Evolutionary conservation across 2,329 filamentous ascomycete species (phyloP), one percentile per base, ranked within the genome.

Genomic region (Fusarium dlaminii): DNA sequence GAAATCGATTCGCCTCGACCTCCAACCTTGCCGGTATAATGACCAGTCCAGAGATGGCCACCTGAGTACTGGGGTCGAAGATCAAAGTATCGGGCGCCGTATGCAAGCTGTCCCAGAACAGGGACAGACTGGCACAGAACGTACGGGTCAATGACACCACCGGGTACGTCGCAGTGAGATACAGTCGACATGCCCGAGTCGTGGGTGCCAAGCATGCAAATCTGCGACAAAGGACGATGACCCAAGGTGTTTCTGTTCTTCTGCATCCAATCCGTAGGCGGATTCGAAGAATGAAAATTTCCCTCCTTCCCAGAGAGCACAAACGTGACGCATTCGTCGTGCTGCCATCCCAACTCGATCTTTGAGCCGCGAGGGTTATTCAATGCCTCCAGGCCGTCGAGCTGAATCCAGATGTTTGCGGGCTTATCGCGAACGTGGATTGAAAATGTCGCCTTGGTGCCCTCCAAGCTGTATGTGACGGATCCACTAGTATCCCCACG

Each of bases 111-210:
- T 10, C 64, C 66, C 7, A 43, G 18, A 1, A 68, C 42, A 3
- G 57, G 40, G 1, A 45, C 37, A 2, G 52, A 68, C 5, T 68
- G 66, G 8, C 66, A 68, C 2, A 68, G 29, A 3, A 68, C 66
- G 7, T 68, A 68, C 2, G 63, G 63, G 5, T 68, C 66, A 4
- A 68, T 68, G 1, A 63, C 45, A 5, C 66, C 66, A 0, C 59
- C 63, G 0, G 66, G 66, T 0, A 68, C 42, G 30, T 68, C 64
- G 2, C 30, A 68, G 13, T 68, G 66, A 2, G 55, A 55, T 1
- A 67, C 29, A 24, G 39, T 52, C 2, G 64, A 68, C 66, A 68
- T 68, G 9, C 48, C 66, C 4, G 66, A 68, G 29, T 68, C 64
- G 9, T 68, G 66, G 1, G 66, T 68, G 1, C 66, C 66, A 1